These are phyloP conservation scores for Cadophora luteo-olivacea DNA, from an alignment of 2,329 filamentous ascomycete genomes.

Conservation along the genomic window DNA sequence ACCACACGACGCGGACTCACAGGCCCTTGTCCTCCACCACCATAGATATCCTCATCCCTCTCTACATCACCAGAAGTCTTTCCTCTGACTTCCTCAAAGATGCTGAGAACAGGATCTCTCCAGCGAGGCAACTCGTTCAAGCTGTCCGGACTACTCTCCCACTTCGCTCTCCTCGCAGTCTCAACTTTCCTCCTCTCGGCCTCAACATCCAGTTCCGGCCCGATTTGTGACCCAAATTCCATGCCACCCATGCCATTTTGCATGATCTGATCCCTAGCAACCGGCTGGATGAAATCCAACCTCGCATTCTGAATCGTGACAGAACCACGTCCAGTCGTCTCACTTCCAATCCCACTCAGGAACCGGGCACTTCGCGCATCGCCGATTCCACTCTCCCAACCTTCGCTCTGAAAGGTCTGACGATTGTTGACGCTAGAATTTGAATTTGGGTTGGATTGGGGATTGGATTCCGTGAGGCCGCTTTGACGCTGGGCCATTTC, in stretches of 20 bases:
- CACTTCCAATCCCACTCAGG: not conserved
- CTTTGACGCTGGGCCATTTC: not conserved
- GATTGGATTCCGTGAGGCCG: not conserved
- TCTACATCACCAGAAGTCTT: not conserved
- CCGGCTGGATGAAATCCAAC: not conserved
- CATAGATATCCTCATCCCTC: not conserved
- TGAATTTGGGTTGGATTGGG: not conserved
- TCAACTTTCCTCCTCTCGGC: not conserved
- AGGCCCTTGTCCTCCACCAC: not conserved
- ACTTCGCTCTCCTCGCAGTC: not conserved
- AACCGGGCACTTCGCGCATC: not conserved
- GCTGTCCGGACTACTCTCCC: slow-evolving; percentile 16
- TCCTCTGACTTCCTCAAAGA: slow-evolving; percentile 6
- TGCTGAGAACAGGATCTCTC: slow-evolving; percentile 7
- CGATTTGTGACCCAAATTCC: too few relatives aligned
- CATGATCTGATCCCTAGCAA: not conserved
- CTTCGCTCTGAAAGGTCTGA: not conserved
- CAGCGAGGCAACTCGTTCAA: slow-evolving; percentile 9
- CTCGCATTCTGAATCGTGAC: not conserved
- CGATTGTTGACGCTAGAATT: not conserved
- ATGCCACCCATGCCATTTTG: not conserved
- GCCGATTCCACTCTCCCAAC: slow-evolving; percentile 5
- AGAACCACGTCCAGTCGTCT: not conserved
- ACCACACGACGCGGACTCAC: not conserved
- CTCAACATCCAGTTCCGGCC: not conserved